A percentile compares a stretch with the other conserved stretches of the same genome.
Evolutionary conservation across 331 rosid genomes (phyloP).

Genomic region (Erythrophleum ivorense): DNA sequence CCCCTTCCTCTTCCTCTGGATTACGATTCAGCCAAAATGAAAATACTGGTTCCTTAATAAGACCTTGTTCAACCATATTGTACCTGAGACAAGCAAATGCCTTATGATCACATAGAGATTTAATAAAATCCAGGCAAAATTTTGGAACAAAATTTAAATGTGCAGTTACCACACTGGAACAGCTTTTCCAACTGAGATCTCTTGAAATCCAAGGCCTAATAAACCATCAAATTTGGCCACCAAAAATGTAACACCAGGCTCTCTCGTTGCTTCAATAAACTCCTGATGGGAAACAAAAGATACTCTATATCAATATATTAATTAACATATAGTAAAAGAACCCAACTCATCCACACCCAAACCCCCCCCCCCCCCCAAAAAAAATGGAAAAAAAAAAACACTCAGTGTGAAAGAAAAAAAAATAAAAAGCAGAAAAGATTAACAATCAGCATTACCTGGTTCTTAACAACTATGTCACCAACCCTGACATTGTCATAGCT

Average conservation of each 20-base stretch:
- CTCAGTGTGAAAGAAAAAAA: neutral
- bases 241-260: constrained; percentile 68
- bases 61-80: constrained; percentile 81
- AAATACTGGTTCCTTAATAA: constrained; percentile 77
- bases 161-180: constrained; percentile 84
- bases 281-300: constrained; percentile 52
- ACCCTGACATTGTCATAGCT: constrained; percentile 70
- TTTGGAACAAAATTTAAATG: constrained; percentile 23
- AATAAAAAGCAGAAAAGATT: neutral
- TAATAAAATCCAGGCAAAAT: constrained; percentile 1
- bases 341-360: neutral
- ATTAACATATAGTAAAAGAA: neutral
- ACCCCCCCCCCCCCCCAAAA: neutral
- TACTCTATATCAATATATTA: constrained; percentile 21
- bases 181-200: constrained; percentile 77
- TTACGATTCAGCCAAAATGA: constrained; percentile 98
- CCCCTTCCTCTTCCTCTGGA: constrained; percentile 68
- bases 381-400: no score
- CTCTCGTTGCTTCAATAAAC: constrained; percentile 84
- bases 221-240: constrained; percentile 89
- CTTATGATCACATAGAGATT: constrained; percentile 16
- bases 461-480: constrained; percentile 65
- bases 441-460: constrained; percentile 60
- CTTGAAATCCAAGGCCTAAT: constrained; percentile 95
- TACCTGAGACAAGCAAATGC: constrained; percentile 64